Evolutionary conservation across 495 filamentous ascomycete genomes (phyloP).

Genomic region (Daldinia decipiens): DNA sequence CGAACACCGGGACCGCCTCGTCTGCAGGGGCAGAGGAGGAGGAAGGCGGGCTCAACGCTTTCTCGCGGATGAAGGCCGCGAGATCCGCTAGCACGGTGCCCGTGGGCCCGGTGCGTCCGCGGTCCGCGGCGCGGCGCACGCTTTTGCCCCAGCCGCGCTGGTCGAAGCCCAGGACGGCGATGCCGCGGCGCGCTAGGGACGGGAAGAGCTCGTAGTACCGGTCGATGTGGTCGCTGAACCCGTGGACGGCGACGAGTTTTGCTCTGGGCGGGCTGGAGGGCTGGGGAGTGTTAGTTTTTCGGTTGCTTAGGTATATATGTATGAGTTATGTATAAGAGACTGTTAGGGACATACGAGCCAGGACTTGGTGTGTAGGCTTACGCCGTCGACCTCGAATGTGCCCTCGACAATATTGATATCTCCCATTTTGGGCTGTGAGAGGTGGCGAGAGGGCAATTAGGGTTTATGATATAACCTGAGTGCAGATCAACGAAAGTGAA

Average conservation of each 20-base stretch:
- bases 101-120: constrained; percentile 78
- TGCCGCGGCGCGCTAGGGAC: constrained; percentile 72
- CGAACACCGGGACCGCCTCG: constrained; percentile 73
- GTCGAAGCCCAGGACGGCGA: constrained; percentile 79
- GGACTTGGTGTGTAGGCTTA: constrained; percentile 80
- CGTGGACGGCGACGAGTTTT: constrained; percentile 81
- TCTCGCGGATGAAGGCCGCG: constrained; percentile 68
- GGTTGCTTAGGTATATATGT: no score
- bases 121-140: constrained; percentile 58
- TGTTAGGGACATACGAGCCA: constrained; percentile 72
- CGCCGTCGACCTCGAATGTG: constrained; percentile 65
- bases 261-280: constrained; percentile 66
- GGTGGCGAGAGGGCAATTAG: neutral
- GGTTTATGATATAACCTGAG: neutral
- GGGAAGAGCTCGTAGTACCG: constrained; percentile 76
- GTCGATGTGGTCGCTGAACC: constrained; percentile 88
- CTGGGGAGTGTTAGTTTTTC: constrained; percentile 47
- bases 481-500: neutral
- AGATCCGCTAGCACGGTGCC: constrained; percentile 77
- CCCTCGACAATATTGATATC: constrained; percentile 56
- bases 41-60: constrained; percentile 42
- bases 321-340: constrained; percentile 2
- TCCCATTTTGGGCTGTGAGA: constrained; percentile 50
- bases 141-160: constrained; percentile 76
- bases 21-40: neutral